A percentile compares a stretch with the other conserved stretches of the same genome.
These are phyloP conservation scores for Albophoma yamanashiensis DNA, from an alignment of 2,329 filamentous ascomycete genomes.

Conservation along the genomic window DNA sequence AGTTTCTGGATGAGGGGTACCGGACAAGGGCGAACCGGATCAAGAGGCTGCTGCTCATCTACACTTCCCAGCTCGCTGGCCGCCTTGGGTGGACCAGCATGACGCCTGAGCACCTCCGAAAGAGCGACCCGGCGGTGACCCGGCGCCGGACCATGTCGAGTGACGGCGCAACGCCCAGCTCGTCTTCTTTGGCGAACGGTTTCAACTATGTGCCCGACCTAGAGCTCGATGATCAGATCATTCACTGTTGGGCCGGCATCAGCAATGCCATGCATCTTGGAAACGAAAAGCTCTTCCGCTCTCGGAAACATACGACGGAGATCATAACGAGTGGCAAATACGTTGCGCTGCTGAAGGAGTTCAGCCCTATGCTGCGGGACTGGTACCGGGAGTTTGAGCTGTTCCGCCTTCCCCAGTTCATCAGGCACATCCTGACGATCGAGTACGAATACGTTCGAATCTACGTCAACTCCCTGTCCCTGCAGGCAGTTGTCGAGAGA, in stretches of 20 bases:
- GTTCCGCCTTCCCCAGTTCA: conserved; percentile 56
- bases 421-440: conserved; percentile 71
- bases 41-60: conserved; percentile 78
- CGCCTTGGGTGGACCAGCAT: conserved; percentile 88
- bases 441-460: conserved; percentile 94
- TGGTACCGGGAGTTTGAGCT: conserved; percentile 78
- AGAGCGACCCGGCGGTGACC: conserved; percentile 45
- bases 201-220: conserved; percentile 59
- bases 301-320: conserved; percentile 76
- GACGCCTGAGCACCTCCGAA: conserved; percentile 61
- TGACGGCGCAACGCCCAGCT: conserved; percentile 50
- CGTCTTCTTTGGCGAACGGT: conserved; percentile 43
- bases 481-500: conserved; percentile 90
- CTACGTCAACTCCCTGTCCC: conserved; percentile 85
- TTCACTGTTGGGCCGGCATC: conserved; percentile 88
- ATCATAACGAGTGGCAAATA: conserved; percentile 84
- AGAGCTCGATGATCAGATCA: conserved; percentile 58
- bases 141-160: conserved; percentile 37
- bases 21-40: conserved; percentile 71
- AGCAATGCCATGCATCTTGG: conserved; percentile 86
- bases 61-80: conserved; percentile 87
- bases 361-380: conserved; percentile 64
- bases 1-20: conserved; percentile 66
- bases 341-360: conserved; percentile 67
- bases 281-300: conserved; percentile 81